Evolutionary conservation across 2,329 filamentous ascomycete genomes (phyloP).

Genomic region (Fusarium sp.): DNA sequence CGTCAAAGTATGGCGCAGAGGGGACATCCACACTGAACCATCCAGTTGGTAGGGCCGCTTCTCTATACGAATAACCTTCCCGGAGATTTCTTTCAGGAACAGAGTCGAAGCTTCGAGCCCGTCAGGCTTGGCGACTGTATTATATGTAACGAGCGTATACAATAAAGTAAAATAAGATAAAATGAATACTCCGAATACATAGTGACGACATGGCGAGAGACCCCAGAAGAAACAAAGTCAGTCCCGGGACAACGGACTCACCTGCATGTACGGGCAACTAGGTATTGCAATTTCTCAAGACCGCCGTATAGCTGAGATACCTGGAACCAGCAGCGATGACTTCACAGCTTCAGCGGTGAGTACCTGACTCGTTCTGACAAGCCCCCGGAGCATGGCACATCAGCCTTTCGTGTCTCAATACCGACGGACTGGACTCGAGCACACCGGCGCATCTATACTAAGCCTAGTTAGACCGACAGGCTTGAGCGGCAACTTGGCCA

Average conservation of each 20-base stretch:
- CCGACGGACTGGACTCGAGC: slow-evolving; percentile 23
- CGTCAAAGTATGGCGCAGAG: slow-evolving; percentile 22
- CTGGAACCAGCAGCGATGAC: slow-evolving; percentile 5
- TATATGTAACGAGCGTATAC: neutral
- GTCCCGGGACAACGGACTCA: neutral
- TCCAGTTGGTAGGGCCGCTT: slow-evolving; percentile 41
- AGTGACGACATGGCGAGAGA: neutral
- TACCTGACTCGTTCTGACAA: slow-evolving; percentile 38
- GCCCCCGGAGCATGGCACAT: slow-evolving; percentile 3
- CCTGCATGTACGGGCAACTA: slow-evolving; percentile 10
- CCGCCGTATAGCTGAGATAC: slow-evolving; percentile 12
- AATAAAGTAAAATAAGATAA: neutral
- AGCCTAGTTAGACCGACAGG: slow-evolving; percentile 10
- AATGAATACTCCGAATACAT: neutral
- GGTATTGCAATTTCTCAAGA: neutral
- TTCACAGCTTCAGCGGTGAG: slow-evolving; percentile 13
- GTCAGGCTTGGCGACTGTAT: slow-evolving; percentile 23
- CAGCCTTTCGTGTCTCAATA: slow-evolving; percentile 30
- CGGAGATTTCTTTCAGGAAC: slow-evolving; percentile 43
- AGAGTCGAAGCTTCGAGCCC: slow-evolving; percentile 28
- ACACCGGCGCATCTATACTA: slow-evolving; percentile 17
- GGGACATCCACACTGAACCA: slow-evolving; percentile 46
- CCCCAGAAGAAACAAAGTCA: neutral
- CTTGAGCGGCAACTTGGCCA: slow-evolving; percentile 4
- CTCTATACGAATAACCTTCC: slow-evolving; percentile 40